Evolutionary conservation across 1,284 basidiomycete species (phyloP).

Genomic region (Microbotryum silenes-acaulis): DNA sequence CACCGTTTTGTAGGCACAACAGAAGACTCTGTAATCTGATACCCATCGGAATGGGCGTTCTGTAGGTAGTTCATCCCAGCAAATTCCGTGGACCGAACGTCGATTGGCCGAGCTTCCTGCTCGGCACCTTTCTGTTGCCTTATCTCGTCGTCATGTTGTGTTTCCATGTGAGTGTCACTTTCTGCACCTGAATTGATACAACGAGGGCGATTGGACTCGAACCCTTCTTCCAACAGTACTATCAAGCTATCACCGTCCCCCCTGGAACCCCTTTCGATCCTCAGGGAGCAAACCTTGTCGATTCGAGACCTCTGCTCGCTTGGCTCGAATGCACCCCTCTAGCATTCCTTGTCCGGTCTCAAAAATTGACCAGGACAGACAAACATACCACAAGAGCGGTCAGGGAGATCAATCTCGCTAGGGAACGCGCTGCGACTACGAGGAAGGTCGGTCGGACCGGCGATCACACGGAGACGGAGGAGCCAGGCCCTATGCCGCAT

Average conservation of each 20-base stretch:
- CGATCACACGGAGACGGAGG: conserved; percentile 1
- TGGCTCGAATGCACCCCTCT: background rate
- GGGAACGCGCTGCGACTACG: conserved; percentile 9
- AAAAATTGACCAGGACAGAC: background rate
- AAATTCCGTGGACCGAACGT: conserved; percentile 27
- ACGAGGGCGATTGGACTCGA: background rate
- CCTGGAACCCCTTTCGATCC: conserved; percentile 22
- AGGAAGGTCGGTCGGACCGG: conserved; percentile 1
- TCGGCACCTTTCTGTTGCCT: conserved; percentile 22
- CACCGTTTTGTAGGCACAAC: conserved; percentile 7
- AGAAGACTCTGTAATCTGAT: background rate
- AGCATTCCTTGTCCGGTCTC: background rate
- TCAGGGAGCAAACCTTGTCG: background rate
- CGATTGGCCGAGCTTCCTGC: conserved; percentile 15
- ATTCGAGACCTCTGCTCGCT: background rate
- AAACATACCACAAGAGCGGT: background rate
- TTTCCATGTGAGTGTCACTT: conserved; percentile 27
- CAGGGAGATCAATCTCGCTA: conserved; percentile 8
- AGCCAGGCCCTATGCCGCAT: background rate
- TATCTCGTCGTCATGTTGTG: conserved; percentile 31
- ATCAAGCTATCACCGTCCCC: conserved; percentile 28
- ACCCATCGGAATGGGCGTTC: background rate
- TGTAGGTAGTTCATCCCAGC: conserved; percentile 24
- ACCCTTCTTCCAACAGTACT: conserved; percentile 24
- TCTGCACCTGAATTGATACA: too few relatives aligned